These are phyloP conservation scores for Tetrastigma voinierianum DNA, from an alignment of 164 flowering plant species.

Conservation along the genomic window DNA sequence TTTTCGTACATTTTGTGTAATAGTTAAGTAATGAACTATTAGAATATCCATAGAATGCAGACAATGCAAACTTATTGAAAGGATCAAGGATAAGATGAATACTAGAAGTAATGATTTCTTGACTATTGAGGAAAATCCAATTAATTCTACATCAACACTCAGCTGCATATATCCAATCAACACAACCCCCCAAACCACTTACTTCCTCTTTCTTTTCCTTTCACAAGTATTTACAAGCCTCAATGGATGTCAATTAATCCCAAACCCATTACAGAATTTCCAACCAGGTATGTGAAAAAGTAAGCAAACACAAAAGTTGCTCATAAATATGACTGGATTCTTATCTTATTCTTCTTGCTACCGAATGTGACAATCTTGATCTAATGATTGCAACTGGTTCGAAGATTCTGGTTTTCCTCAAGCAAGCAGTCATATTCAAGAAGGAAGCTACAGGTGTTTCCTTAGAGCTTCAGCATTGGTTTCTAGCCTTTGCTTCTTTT, in stretches of 20 bases:
- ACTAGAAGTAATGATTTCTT: neutral
- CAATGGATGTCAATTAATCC: slow-evolving; percentile 2
- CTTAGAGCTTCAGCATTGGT: slow-evolving; percentile 55
- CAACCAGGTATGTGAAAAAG: neutral
- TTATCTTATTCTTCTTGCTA: slow-evolving; percentile 58
- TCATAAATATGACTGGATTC: neutral
- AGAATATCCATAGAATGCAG: too few species aligned
- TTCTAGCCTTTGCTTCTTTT: slow-evolving; percentile 49
- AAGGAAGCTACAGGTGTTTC: slow-evolving; percentile 77
- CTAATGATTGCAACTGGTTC: slow-evolving; percentile 59
- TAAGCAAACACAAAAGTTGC: neutral
- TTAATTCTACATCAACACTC: neutral
- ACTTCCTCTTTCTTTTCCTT: neutral
- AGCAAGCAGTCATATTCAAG: slow-evolving; percentile 74
- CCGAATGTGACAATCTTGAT: slow-evolving; percentile 52
- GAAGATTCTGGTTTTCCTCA: slow-evolving; percentile 73
- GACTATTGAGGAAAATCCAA: slow-evolving; percentile 6
- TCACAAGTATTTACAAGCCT: neutral
- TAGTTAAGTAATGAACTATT: too few species aligned
- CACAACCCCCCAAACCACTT: neutral
- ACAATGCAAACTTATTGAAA: too few species aligned
- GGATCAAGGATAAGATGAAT: neutral
- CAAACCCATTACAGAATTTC: slow-evolving; percentile 4
- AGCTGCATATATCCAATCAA: neutral
- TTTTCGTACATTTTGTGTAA: too few species aligned